These are phyloP conservation scores for Epipyxis sp. DNA, from an alignment of 108 stramenopile species.

Conservation along the genomic window DNA sequence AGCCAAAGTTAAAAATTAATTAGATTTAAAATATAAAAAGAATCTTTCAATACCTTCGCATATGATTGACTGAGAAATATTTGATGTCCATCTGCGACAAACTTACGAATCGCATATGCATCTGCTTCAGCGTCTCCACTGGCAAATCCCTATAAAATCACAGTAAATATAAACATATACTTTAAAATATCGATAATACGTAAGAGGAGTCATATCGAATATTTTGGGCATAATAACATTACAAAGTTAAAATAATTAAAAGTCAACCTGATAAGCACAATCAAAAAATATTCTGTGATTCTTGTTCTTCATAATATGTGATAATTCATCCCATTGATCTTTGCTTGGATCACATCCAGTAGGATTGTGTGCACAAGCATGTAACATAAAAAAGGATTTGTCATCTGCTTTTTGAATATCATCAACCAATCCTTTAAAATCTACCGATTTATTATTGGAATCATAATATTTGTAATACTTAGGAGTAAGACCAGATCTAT, in stretches of 20 bases:
- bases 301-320: slow-evolving; percentile 64
- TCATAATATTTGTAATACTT: slow-evolving; percentile 81
- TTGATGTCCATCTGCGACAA: slow-evolving; percentile 78
- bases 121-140: slow-evolving; percentile 89
- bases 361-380: slow-evolving; percentile 99
- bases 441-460: slow-evolving; percentile 7
- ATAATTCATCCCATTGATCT: slow-evolving; percentile 80
- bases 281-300: slow-evolving; percentile 84
- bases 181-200: slow-evolving; percentile 1
- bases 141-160: slow-evolving; percentile 98
- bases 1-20: slow-evolving; percentile 6
- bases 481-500: slow-evolving; percentile 75
- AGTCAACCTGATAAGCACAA: slow-evolving; percentile 95
- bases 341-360: slow-evolving; percentile 91
- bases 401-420: slow-evolving; percentile 76
- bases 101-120: slow-evolving; percentile 78
- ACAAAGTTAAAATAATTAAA: too few relatives aligned
- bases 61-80: slow-evolving; percentile 88
- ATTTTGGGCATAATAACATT: not conserved
- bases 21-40: too few relatives aligned
- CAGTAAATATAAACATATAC: too few relatives aligned
- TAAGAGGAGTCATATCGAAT: not conserved
- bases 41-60: slow-evolving; percentile 68
- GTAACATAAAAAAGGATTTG: slow-evolving; percentile 79
- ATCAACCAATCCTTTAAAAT: slow-evolving; percentile 65